Percentiles rank a stretch among this genome's conserved stretches.
Evolutionary conservation across 208 protist species (phyloP).

Genomic region (Leishmania guyanensis): DNA sequence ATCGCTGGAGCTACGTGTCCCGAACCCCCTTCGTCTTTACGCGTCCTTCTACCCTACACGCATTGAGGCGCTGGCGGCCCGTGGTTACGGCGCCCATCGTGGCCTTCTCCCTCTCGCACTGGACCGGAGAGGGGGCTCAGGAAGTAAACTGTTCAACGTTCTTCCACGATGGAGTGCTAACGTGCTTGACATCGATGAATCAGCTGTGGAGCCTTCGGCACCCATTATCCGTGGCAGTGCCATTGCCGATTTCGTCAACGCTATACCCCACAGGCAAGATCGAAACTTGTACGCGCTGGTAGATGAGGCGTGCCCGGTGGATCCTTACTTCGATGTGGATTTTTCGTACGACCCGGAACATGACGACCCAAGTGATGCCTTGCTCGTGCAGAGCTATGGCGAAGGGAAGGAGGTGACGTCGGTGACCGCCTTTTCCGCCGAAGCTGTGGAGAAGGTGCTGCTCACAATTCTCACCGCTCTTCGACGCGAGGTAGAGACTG

Average conservation of each 20-base stretch:
- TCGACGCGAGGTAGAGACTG: constrained; percentile 39
- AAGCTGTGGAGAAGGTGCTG: constrained; percentile 47
- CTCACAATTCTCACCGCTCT: constrained; percentile 41
- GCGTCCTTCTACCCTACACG: constrained; percentile 68
- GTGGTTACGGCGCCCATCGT: constrained; percentile 48
- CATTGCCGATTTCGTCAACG: constrained; percentile 51
- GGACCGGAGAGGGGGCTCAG: constrained; percentile 46
- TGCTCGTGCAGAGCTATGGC: constrained; percentile 9
- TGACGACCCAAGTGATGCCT: constrained; percentile 8
- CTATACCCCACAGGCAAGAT: constrained; percentile 43
- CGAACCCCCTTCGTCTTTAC: constrained; percentile 45
- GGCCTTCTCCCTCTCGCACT: constrained; percentile 51
- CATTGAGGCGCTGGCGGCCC: constrained; percentile 51
- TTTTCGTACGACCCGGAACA: constrained; percentile 30
- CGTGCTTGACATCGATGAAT: not conserved
- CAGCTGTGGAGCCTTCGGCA: not conserved
- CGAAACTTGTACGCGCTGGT: constrained; percentile 85
- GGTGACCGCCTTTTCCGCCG: not conserved
- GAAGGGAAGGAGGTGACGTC: not conserved
- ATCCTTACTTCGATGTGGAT: constrained; percentile 90
- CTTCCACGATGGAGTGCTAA: constrained; percentile 27
- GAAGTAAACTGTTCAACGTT: constrained; percentile 78
- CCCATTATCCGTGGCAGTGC: constrained; percentile 12
- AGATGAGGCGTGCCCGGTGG: constrained; percentile 65
- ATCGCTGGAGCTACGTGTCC: constrained; percentile 19